Conservation (phyloP, 257 asterid species). For the Fraxinus quadrangulata region DNA sequence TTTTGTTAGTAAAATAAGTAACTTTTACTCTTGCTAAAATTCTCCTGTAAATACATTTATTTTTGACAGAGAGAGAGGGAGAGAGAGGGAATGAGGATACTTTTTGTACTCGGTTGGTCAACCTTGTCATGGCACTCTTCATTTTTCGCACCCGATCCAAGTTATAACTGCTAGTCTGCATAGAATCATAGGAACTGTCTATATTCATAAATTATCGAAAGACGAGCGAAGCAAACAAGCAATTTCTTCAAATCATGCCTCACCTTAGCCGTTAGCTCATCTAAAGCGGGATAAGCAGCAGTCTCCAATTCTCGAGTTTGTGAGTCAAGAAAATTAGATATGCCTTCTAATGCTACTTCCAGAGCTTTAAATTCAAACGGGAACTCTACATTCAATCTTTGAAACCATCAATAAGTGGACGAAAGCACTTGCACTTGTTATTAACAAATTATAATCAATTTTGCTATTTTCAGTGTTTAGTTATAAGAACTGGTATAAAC, state of each 20-base stretch:
- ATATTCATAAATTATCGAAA: background rate
- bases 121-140: constrained; percentile 82
- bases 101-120: constrained; percentile 84
- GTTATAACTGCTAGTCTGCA: constrained; percentile 79
- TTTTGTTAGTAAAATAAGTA: background rate
- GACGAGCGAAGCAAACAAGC: background rate
- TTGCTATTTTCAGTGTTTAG: background rate
- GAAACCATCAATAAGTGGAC: background rate
- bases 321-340: constrained; percentile 79
- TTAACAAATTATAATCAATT: background rate
- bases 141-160: constrained; percentile 85
- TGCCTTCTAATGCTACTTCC: constrained; percentile 88
- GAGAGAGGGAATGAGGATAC: constrained; percentile 35
- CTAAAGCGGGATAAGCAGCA: constrained; percentile 92
- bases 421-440: background rate
- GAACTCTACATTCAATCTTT: constrained; percentile 50
- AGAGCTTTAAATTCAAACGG: constrained; percentile 91
- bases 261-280: constrained; percentile 89
- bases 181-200: constrained; percentile 4
- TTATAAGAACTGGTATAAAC: background rate
- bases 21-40: background rate
- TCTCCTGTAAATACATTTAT: background rate
- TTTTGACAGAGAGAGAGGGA: background rate
- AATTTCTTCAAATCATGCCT: background rate
- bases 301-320: constrained; percentile 79